Evolutionary conservation across 129 eudicot genomes (phyloP).

Genomic region (Lonicera japonica): DNA sequence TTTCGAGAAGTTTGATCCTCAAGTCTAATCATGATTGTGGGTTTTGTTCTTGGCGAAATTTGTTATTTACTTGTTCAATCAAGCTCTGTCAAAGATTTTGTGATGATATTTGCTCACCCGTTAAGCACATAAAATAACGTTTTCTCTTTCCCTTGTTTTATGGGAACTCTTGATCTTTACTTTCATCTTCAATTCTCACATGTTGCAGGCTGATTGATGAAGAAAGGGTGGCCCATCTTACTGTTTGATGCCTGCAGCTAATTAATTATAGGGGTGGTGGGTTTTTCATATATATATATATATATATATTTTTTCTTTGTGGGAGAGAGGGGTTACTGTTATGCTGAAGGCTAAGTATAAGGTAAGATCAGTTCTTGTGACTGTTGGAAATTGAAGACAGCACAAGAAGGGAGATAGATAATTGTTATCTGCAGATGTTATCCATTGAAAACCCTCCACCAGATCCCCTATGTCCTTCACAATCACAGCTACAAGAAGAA

Average conservation of each 20-base stretch:
- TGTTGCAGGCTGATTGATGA: slow-evolving; percentile 38
- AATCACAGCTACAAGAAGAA: slow-evolving; percentile 41
- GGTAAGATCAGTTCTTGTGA: slow-evolving; percentile 64
- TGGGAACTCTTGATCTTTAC: slow-evolving; percentile 23
- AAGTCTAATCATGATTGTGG: slow-evolving; percentile 8
- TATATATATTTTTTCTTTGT: neutral
- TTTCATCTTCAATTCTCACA: slow-evolving; percentile 9
- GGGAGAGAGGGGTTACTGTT: slow-evolving; percentile 28
- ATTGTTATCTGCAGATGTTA: slow-evolving; percentile 76
- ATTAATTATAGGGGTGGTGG: neutral
- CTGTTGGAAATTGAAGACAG: slow-evolving; percentile 65
- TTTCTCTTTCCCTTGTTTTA: slow-evolving; percentile 10
- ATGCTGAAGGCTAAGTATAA: slow-evolving; percentile 29
- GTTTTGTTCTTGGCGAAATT: slow-evolving; percentile 22
- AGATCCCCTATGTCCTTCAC: slow-evolving; percentile 45
- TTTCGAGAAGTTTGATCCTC: slow-evolving; percentile 28
- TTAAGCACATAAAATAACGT: slow-evolving; percentile 47
- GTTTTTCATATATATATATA: neutral
- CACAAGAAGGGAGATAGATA: slow-evolving; percentile 35
- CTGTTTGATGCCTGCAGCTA: slow-evolving; percentile 17
- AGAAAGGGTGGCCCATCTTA: slow-evolving; percentile 24
- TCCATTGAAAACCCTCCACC: slow-evolving; percentile 81
- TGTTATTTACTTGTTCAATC: slow-evolving; percentile 42
- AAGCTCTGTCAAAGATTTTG: slow-evolving; percentile 8
- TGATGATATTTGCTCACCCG: slow-evolving; percentile 19